phyloP scores from a whole-genome alignment of 225 moss, liverwort and hornwort species.

The Ulota crispa region DNA sequence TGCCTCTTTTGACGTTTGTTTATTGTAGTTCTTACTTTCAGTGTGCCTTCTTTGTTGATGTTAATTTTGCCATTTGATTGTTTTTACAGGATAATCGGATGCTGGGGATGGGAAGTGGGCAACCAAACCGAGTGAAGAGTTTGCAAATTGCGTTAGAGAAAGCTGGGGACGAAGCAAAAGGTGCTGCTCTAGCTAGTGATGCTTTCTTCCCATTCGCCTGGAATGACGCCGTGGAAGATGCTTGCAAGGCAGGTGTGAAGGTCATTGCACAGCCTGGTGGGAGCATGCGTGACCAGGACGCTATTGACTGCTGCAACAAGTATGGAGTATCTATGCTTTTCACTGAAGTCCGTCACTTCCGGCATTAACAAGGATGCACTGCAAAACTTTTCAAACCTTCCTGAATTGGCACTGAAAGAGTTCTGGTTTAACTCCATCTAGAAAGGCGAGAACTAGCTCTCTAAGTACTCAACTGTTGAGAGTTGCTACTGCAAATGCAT shows the following conservation, averaged over 20 bases:
- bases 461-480: neutral
- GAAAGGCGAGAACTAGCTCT: neutral
- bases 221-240: constrained; percentile 99
- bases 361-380: constrained; percentile 53
- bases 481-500: constrained; percentile 20
- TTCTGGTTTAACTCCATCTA: neutral
- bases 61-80: neutral
- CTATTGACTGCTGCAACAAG: constrained; percentile 97
- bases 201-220: constrained; percentile 98
- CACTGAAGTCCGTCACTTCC: constrained; percentile 88
- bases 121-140: constrained; percentile 94
- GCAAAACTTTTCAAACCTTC: constrained; percentile 7
- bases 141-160: constrained; percentile 91
- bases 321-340: constrained; percentile 92
- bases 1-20: neutral
- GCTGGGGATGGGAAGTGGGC: constrained; percentile 99
- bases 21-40: neutral
- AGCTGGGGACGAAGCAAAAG: constrained; percentile 68
- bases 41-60: neutral
- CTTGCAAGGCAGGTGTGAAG: constrained; percentile 94
- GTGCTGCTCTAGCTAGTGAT: constrained; percentile 91
- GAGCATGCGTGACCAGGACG: constrained; percentile 92
- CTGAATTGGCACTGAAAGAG: neutral
- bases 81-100: constrained; percentile 73
- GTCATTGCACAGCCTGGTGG: constrained; percentile 98